Evolutionary conservation across 176 grass and related monocot species (phyloP).

Genomic region (Oryza nivara): DNA sequence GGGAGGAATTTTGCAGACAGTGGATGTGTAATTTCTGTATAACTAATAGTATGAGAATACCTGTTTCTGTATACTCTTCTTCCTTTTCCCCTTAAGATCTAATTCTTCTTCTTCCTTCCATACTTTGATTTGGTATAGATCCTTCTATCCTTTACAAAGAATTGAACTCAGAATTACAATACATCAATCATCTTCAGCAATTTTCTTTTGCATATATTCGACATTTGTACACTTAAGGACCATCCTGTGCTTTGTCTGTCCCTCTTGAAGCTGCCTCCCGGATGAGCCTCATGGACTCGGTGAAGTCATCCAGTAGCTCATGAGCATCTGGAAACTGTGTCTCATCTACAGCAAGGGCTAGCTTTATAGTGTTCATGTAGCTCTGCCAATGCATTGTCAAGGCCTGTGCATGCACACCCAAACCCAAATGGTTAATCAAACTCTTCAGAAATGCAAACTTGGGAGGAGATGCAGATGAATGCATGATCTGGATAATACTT

Average conservation of each 20-base stretch:
- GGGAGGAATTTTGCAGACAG: background rate
- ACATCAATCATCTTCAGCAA: background rate
- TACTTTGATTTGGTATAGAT: background rate
- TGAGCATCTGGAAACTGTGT: slow-evolving; percentile 56
- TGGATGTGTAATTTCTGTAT: background rate
- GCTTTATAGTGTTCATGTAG: slow-evolving; percentile 74
- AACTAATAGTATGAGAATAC: background rate
- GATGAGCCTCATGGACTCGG: slow-evolving; percentile 64
- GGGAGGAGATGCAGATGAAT: background rate
- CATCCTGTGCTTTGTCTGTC: background rate
- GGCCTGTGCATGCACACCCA: slow-evolving; percentile 52
- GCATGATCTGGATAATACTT: slow-evolving; percentile 8
- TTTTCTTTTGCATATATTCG: background rate
- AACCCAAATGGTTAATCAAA: background rate
- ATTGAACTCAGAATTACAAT: background rate
- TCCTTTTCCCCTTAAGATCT: background rate
- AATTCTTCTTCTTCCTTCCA: background rate
- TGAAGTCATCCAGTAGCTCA: slow-evolving; percentile 70
- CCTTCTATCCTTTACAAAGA: background rate
- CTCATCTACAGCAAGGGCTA: slow-evolving; percentile 69
- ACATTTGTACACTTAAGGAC: background rate
- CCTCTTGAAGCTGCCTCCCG: slow-evolving; percentile 45
- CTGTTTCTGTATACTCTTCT: background rate
- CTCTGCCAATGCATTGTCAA: slow-evolving; percentile 79
- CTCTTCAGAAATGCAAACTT: background rate